phyloP scores from a whole-genome alignment of 495 filamentous ascomycete genomes.

The Aspergillus olivimuriae region DNA sequence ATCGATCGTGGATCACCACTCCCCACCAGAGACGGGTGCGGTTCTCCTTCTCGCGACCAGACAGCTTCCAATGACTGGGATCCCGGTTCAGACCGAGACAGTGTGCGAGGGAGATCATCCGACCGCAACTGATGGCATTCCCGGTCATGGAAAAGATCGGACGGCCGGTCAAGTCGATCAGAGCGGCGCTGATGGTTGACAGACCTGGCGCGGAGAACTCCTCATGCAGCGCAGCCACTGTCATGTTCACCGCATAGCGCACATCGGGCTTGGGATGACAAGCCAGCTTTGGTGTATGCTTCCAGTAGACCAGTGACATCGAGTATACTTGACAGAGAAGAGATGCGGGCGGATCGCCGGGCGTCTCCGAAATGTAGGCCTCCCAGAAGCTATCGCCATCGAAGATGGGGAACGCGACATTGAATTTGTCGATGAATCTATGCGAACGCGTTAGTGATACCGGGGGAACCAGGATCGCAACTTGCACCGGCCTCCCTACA shows the following conservation, averaged over 20 bases:
- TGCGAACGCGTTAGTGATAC: constrained; percentile 6
- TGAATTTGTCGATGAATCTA: constrained; percentile 46
- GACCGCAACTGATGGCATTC: constrained; percentile 45
- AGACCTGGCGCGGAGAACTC: constrained; percentile 45
- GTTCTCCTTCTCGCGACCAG: constrained; percentile 39
- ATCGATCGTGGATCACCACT: constrained; percentile 48
- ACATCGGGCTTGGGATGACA: constrained; percentile 44
- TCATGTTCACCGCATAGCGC: constrained; percentile 46
- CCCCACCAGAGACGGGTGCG: constrained; percentile 48
- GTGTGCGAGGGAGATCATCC: constrained; percentile 44
- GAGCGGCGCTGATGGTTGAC: constrained; percentile 42
- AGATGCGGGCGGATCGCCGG: constrained; percentile 41
- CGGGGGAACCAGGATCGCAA: neutral
- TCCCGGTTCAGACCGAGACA: constrained; percentile 47
- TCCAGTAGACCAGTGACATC: constrained; percentile 47
- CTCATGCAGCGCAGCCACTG: constrained; percentile 44
- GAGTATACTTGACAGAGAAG: constrained; percentile 50
- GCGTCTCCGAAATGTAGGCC: constrained; percentile 33
- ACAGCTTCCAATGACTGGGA: constrained; percentile 44
- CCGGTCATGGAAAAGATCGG: constrained; percentile 49
- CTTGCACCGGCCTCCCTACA: too few species aligned
- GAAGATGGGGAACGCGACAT: constrained; percentile 48
- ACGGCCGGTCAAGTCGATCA: constrained; percentile 44
- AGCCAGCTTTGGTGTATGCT: constrained; percentile 36
- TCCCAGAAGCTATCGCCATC: constrained; percentile 45